These are phyloP conservation scores for Alopecurus myosuroides DNA, from an alignment of 176 grass and related monocot species.

Conservation along the genomic window DNA sequence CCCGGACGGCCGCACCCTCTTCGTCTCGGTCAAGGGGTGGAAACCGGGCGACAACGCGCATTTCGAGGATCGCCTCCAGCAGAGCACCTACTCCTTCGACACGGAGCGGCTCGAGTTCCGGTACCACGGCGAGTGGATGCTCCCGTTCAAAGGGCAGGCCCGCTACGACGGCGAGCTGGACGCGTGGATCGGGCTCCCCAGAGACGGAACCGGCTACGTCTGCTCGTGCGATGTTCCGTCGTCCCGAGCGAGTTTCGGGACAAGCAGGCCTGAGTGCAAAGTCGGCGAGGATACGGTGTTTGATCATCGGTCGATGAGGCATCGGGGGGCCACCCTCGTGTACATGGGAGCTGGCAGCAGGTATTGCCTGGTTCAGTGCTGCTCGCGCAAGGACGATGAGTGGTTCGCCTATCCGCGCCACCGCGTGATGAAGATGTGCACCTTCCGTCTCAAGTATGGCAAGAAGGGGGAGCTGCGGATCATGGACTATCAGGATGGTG, in stretches of 20 bases:
- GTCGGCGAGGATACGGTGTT: not conserved
- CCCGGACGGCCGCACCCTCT: not conserved
- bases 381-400: not conserved
- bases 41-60: too few relatives aligned
- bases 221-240: not conserved
- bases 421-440: not conserved
- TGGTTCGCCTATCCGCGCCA: not conserved
- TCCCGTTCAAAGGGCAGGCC: not conserved
- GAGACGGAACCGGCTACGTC: not conserved
- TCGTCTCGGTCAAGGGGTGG: not conserved
- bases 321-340: not conserved
- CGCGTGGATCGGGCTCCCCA: not conserved
- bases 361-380: not conserved
- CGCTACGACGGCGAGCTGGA: not conserved
- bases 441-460: not conserved
- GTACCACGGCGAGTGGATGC: not conserved
- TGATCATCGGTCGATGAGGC: not conserved
- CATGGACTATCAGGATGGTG: not conserved
- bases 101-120: not conserved
- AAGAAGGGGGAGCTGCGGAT: not conserved
- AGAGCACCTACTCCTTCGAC: not conserved
- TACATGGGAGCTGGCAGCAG: not conserved
- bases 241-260: not conserved
- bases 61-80: too few relatives aligned
- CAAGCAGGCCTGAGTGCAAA: not conserved